Conservation (phyloP, 2,329 filamentous ascomycete genomes). For the Thelonectria rubi region DNA sequence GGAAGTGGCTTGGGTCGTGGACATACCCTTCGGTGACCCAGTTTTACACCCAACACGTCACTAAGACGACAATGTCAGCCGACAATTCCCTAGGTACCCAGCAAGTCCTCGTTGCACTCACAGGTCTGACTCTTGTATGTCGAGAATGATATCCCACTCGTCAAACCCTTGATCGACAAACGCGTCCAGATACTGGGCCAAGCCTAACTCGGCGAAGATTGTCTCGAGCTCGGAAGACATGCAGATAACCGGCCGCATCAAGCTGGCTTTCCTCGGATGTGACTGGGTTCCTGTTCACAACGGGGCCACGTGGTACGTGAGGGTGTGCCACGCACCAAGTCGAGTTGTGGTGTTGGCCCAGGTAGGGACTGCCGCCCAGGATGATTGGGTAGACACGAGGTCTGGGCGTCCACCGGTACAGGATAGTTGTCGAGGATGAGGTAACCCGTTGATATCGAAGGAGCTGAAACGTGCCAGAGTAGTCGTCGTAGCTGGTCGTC, state of each 20-base stretch:
- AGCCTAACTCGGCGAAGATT: slow-evolving; percentile 78
- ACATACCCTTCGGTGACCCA: slow-evolving; percentile 81
- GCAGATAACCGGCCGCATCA: slow-evolving; percentile 34
- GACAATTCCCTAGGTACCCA: not conserved
- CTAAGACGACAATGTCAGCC: slow-evolving; percentile 52
- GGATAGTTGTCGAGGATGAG: not conserved
- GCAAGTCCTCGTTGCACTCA: slow-evolving; percentile 53
- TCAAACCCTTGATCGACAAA: slow-evolving; percentile 86
- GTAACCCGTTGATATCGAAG: slow-evolving; percentile 3
- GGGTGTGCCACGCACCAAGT: slow-evolving; percentile 11
- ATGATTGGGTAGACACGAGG: not conserved
- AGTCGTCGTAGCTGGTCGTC: not conserved
- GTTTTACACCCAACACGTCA: slow-evolving; percentile 78
- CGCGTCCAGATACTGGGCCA: slow-evolving; percentile 77
- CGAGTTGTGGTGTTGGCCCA: not conserved
- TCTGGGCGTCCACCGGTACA: not conserved
- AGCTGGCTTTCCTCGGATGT: slow-evolving; percentile 22
- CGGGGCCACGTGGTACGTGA: slow-evolving; percentile 5
- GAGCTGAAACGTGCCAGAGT: slow-evolving; percentile 12
- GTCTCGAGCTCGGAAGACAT: slow-evolving; percentile 68
- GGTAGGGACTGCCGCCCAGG: not conserved
- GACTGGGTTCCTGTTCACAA: slow-evolving; percentile 25
- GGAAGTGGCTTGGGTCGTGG: not conserved
- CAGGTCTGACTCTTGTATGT: slow-evolving; percentile 87
- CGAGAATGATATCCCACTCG: slow-evolving; percentile 82